Percentiles rank a stretch among this genome's conserved stretches.
These are phyloP conservation scores for Leccinum pachyderme DNA, from an alignment of 1,284 basidiomycete species.

Conservation along the genomic window DNA sequence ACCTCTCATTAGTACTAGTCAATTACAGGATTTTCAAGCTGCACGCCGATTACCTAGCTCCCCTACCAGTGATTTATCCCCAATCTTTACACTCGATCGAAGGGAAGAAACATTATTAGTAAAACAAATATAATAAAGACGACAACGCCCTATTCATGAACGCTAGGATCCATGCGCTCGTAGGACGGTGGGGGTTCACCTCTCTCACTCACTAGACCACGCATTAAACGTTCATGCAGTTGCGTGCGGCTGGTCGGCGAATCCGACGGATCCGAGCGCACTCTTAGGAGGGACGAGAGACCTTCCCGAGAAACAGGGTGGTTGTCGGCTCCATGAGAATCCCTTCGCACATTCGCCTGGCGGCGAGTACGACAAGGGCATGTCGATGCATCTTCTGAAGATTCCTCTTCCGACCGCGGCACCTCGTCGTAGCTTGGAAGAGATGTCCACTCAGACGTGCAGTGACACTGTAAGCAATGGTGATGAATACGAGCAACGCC, in stretches of 20 bases:
- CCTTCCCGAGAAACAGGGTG: conserved; percentile 18
- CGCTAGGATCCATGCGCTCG: conserved; percentile 25
- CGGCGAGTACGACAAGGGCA: conserved; percentile 44
- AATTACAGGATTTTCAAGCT: too few species aligned
- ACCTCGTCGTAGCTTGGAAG: conserved; percentile 67
- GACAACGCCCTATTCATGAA: background rate
- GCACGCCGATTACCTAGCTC: background rate
- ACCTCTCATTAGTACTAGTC: too few species aligned
- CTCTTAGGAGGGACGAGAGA: conserved; percentile 34
- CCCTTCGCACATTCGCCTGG: conserved; percentile 6
- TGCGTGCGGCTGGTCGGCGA: conserved; percentile 41
- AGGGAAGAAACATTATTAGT: background rate
- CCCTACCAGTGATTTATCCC: background rate
- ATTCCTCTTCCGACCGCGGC: conserved; percentile 30
- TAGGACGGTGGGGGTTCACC: conserved; percentile 69
- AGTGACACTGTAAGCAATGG: conserved; percentile 57
- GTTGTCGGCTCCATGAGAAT: background rate
- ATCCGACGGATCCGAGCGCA: conserved; percentile 28
- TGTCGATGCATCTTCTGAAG: conserved; percentile 31
- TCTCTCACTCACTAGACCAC: conserved; percentile 59
- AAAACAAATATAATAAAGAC: background rate
- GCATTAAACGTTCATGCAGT: conserved; percentile 59
- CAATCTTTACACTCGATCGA: background rate
- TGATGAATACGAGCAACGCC: background rate
- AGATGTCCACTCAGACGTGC: conserved; percentile 73